Percentiles rank a stretch among this genome's conserved stretches.
phyloP scores from a whole-genome alignment of 768 basidiomycete genomes.

The Kondoa subrosea region DNA sequence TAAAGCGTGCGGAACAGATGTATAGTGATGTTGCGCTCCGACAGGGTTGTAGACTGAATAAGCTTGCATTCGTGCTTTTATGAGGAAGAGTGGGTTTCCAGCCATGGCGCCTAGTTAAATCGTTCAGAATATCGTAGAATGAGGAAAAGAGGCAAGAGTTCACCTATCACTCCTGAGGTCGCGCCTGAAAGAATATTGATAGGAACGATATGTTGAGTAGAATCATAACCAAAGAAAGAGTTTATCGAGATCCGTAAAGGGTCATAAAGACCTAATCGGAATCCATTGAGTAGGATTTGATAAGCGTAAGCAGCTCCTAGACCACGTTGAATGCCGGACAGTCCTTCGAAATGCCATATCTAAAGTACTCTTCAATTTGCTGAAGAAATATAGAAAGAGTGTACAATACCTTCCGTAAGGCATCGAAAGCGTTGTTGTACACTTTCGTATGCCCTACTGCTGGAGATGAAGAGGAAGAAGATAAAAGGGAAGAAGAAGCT shows the following conservation, averaged over 20 bases:
- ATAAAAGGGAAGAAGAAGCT: constrained; percentile 33
- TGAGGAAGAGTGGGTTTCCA: constrained; percentile 79
- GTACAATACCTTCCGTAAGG: constrained; percentile 42
- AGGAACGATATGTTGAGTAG: constrained; percentile 48
- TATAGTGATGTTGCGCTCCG: constrained; percentile 85
- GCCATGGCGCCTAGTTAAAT: constrained; percentile 44
- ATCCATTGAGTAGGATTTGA: constrained; percentile 53
- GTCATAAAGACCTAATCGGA: constrained; percentile 67
- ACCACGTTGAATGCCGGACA: constrained; percentile 67
- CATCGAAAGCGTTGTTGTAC: constrained; percentile 79
- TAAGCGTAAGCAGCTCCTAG: constrained; percentile 65
- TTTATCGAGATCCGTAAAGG: constrained; percentile 65
- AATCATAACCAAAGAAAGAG: constrained; percentile 44
- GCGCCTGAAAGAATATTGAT: constrained; percentile 79
- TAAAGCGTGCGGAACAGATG: constrained; percentile 63
- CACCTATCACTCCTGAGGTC: constrained; percentile 66
- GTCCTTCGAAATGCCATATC: constrained; percentile 27
- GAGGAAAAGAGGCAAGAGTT: too few species aligned
- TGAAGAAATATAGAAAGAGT: too few species aligned
- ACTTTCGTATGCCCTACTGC: constrained; percentile 41
- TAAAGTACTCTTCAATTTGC: too few species aligned
- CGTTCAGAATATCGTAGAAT: too few species aligned
- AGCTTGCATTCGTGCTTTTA: constrained; percentile 98
- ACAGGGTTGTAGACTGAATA: constrained; percentile 89
- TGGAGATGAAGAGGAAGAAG: not conserved